Base-by-base conservation (phyloP, 2,329 filamentous ascomycete species). In the Acephala macrosclerotiorum region DNA sequence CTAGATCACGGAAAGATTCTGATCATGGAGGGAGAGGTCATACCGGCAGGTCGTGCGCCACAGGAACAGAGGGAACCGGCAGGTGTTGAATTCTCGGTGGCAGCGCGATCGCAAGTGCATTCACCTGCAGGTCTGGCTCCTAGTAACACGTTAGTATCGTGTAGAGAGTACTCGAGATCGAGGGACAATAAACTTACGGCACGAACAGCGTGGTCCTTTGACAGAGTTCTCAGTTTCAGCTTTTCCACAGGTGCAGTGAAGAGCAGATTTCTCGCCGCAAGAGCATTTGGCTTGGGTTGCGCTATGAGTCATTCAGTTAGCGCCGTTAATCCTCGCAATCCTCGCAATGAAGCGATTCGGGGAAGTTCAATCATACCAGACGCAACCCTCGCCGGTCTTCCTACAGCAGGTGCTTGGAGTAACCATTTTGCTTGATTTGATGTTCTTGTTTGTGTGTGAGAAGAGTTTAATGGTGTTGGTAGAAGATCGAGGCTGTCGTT, bases 221-320 rank as follows among this genome's bases (percentile, higher is more conserved):
- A 92, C 77, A 47, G 81, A 81, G 84, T 97, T 97, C 84, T 97
- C 94, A 18, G 83, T 80, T 3, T 84, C 70, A 3, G 94, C 86
- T 79, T 93, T 94, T 74, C 88, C 88, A 82, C 95, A 97, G 68
- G 84, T 91, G 87, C 95, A 98, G 78, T 94, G 85, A 58, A 97
- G 88, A 58, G 95, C 95, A 3, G 89, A 87, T 77, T 96, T 87
- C 83, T 97, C 89, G 76, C 95, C 95, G 79, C 95, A 98, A 18
- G 93, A 96, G 87, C 94, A 97, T 66, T 84, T 90, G 9, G 88
- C 88, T 79, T 90, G 84, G 73, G 87, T 79, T 72, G 87, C 88
- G 87, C 75, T 71, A 22, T 22, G 33, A 40, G 18, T 53, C 63
- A 40, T 58, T n/a, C 18, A 60, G 47, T 64, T 49, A 49, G 45